A percentile compares a stretch with the other conserved stretches of the same genome.
These are phyloP conservation scores for Boletus huronensis DNA, from an alignment of 768 basidiomycete species.

Conservation along the genomic window DNA sequence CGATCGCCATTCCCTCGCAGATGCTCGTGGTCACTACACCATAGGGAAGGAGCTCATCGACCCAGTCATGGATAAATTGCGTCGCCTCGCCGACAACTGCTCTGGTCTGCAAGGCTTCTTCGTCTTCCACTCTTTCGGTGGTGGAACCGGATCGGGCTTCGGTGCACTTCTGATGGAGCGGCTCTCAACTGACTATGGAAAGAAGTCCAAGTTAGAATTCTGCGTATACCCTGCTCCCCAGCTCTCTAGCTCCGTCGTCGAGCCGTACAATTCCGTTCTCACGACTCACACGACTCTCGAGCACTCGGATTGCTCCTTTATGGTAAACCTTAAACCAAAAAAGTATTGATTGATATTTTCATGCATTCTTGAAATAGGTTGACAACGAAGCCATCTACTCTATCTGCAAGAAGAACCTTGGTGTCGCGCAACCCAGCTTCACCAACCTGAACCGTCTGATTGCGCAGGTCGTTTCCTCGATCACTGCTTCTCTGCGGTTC, in stretches of 20 bases:
- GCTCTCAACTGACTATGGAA: constrained; percentile 97
- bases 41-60: constrained; percentile 99
- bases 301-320: constrained; percentile 99
- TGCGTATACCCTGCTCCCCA: constrained; percentile 95
- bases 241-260: constrained; percentile 93
- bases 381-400: constrained; percentile 99
- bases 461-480: constrained; percentile 96
- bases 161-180: constrained; percentile 97
- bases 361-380: constrained; percentile 48
- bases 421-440: constrained; percentile 83
- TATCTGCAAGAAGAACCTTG: constrained; percentile 96
- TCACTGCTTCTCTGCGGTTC: constrained; percentile 96
- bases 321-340: constrained; percentile 49
- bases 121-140: constrained; percentile 99
- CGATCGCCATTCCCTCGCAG: constrained; percentile 38
- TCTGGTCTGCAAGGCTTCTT: constrained; percentile 99
- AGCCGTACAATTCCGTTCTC: constrained; percentile 97
- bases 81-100: constrained; percentile 97
- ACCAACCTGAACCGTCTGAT: constrained; percentile 94
- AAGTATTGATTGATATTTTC: not conserved
- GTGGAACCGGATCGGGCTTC: constrained; percentile 98
- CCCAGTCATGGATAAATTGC: constrained; percentile 93
- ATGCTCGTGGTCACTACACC: constrained; percentile 98
- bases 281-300: constrained; percentile 99
- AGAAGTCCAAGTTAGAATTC: constrained; percentile 99